Evolutionary conservation across 2,329 filamentous ascomycete genomes (phyloP), one percentile per base, ranked within the genome.

Genomic region (Pseudogymnoascus sp.): DNA sequence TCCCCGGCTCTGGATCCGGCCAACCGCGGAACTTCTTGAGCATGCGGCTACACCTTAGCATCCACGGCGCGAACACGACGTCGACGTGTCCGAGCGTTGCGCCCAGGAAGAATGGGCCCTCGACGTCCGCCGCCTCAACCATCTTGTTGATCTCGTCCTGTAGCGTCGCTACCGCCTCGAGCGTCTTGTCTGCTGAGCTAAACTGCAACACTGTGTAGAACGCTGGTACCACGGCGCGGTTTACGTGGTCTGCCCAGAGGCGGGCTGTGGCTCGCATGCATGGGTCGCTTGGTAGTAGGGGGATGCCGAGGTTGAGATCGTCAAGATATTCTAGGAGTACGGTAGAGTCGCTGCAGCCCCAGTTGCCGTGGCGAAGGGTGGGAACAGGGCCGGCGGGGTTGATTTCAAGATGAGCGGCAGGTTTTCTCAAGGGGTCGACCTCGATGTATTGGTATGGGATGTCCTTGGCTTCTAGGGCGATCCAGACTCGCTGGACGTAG

Each of bases 291-390:
- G 90, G 90, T 28, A 92, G 78, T 7, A 96, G 77, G 6, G 84
- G 75, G 4, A 81, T 77, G 0, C 84, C 83, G 26, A 80, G 74
- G 33, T 84, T 79, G 28, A 91, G 76, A 69, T 96, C 92, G 71
- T 96, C 91, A 4, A 90, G 87, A 75, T 96, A 96, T 87, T 96
- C 91, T 73, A 96, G 82, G 69, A 96, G 82, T 2, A 96, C 87
- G 1, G 84, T 85, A 69, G 89, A 93, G 72, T 96, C 91, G 71
- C 91, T 87, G 70, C 88, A 91, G 0, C 87, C 86, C 90, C 90
- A 96, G 66, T 90, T 85, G 10, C 87, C 89, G 73, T 95, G 88
- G 40, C 86, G 81, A 64, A 96, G 81, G 8, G 87, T 89, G 7
- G 91, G 91, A 2, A 96, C 88, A 7, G 90, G 78, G 0, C 89